Base-by-base conservation (phyloP, 179 eudicot genomes). In the Silene coronaria region DNA sequence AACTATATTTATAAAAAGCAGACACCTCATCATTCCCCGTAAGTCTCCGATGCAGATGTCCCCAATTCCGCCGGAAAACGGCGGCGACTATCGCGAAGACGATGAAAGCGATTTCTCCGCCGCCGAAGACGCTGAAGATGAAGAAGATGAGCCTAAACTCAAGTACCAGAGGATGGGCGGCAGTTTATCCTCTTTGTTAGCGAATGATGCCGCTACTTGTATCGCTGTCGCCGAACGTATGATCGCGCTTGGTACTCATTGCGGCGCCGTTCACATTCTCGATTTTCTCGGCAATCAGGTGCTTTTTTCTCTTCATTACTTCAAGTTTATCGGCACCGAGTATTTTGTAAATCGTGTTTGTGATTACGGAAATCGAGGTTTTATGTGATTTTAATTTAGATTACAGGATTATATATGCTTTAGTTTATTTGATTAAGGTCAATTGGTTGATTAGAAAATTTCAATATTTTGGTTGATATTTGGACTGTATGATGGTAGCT, bases 141-240 rank as follows among this genome's bases (percentile, higher is more conserved):
- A 88, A 21, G 93, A 90, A 71, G 96, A 92, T 8, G 97, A 93
- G 81, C 98, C 98, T 63, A 82, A 96, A 78, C 87, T 93, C 2
- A 93, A 93, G 90, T 93, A 93, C 76, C 98, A 93, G 84, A 85
- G 98, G 57, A 93, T 93, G 98, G 98, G 98, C 38, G 97, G 93
- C 34, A 91, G 91, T 59, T 89, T 93, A 71, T 86, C 97, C 2
- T 76, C 88, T 5, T 87, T 93, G 13, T 76, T 93, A 1, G 77
- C 91, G 0, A 73, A 34, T 72, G 98, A 93, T 74, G 87, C 96
- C 14, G 89, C 96, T 11, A 80, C 96, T 2, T 91, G 91, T 76
- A 79, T 93, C 34, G 88, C 98, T 45, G 92, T 93, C 23, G 85
- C 98, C 0, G 96, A 93, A 45, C 86, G 98, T 16, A 93, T 93